phyloP scores from a whole-genome alignment of 345 rosid species.

The Combretum micranthum region DNA sequence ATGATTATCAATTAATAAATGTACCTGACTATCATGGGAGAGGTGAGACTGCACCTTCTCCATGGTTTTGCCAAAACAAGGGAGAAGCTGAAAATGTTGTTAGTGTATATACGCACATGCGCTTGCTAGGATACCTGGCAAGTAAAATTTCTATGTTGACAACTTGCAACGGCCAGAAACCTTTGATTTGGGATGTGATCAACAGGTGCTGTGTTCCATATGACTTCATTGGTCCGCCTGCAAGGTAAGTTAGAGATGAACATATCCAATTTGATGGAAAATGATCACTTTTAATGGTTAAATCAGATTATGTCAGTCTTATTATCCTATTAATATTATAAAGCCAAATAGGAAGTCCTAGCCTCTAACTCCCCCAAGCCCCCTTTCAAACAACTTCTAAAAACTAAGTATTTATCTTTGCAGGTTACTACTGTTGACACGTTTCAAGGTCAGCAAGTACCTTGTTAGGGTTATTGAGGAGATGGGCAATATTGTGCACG shows the following conservation, averaged over 20 bases:
- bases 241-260: constrained; percentile 67
- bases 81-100: constrained; percentile 97
- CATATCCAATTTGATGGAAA: no score
- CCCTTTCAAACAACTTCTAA: not conserved
- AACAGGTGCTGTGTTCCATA: constrained; percentile 83
- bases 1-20: constrained; percentile 85
- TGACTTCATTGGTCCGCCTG: constrained; percentile 88
- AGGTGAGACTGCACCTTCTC: constrained; percentile 96
- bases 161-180: constrained; percentile 96
- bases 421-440: constrained; percentile 97
- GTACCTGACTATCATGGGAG: constrained; percentile 85
- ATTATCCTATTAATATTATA: not conserved
- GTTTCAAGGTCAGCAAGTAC: constrained; percentile 94
- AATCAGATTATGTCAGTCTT: no score
- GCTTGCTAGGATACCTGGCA: constrained; percentile 90
- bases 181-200: constrained; percentile 94
- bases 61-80: constrained; percentile 97
- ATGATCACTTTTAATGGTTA: no score
- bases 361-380: no score
- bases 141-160: constrained; percentile 94
- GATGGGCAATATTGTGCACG: constrained; percentile 57
- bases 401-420: constrained; percentile 2
- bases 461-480: constrained; percentile 63
- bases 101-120: constrained; percentile 95
- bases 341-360: not conserved